Evolutionary conservation across 106 monocot species (phyloP).

Genomic region (Dendrobium chrysotoxum): DNA sequence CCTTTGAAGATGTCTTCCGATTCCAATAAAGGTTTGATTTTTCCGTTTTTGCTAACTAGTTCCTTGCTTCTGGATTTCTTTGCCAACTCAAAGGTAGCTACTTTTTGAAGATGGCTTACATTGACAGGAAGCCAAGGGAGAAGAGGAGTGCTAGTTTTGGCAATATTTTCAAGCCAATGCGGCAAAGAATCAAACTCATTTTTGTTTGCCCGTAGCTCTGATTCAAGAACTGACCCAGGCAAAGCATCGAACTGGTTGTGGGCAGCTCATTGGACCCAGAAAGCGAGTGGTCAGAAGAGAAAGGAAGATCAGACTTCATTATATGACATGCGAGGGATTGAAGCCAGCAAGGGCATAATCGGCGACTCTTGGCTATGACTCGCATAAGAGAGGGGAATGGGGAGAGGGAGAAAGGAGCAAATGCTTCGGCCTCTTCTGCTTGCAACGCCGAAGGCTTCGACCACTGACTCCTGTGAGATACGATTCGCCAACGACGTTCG

Average conservation of each 20-base stretch:
- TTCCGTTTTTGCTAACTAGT: no score
- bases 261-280: constrained; percentile 63
- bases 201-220: not conserved
- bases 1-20: constrained; percentile 11
- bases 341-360: no score
- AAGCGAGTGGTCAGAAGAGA: constrained; percentile 6
- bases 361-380: constrained; percentile 32
- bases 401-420: not conserved
- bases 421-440: no score
- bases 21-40: not conserved
- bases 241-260: constrained; percentile 65
- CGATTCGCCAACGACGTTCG: no score
- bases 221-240: not conserved
- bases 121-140: no score
- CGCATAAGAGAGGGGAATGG: constrained; percentile 19
- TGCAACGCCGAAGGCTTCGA: no score
- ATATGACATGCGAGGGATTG: constrained; percentile 31
- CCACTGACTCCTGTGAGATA: no score
- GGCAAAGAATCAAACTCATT: constrained; percentile 49
- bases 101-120: no score
- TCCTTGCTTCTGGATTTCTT: no score
- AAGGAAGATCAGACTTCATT: constrained; percentile 7
- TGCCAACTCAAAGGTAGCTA: no score
- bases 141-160: no score
- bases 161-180: no score